Conservation (phyloP, 805 yeast genomes). For the Metschnikowia noctiluminum region DNA sequence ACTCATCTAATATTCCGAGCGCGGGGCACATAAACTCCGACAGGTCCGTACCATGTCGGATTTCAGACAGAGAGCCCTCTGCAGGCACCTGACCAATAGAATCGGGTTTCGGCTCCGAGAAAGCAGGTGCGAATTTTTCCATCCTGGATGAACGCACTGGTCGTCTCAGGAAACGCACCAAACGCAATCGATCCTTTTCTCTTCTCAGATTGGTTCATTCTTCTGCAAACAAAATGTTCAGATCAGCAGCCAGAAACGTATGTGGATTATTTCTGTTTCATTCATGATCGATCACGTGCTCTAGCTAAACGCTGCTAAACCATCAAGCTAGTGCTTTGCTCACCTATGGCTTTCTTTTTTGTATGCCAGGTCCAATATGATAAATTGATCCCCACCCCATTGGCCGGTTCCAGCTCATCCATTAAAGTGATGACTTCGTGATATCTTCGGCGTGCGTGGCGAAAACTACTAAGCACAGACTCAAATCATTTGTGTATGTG, state of each 20-base stretch:
- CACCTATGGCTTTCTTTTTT: neutral
- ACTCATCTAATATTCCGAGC: too few relatives aligned
- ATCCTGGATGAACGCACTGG: neutral
- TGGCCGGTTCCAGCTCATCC: neutral
- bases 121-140: slow-evolving; percentile 19
- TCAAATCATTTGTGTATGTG: too few relatives aligned
- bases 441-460: too few relatives aligned
- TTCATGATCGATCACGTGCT: too few relatives aligned
- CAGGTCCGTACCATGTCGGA: too few relatives aligned
- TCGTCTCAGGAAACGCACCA: slow-evolving; percentile 2
- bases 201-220: slow-evolving; percentile 8
- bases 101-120: slow-evolving; percentile 18
- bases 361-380: neutral
- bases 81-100: slow-evolving; percentile 14
- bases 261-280: too few relatives aligned
- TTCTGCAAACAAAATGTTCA: slow-evolving; percentile 16
- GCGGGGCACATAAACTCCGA: neutral
- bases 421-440: too few relatives aligned
- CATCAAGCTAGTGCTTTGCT: neutral
- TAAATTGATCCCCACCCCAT: neutral
- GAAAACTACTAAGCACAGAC: too few relatives aligned
- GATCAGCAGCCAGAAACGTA: slow-evolving; percentile 21
- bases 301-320: too few relatives aligned
- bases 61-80: neutral
- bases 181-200: slow-evolving; percentile 6